Evolutionary conservation across 257 asterid species (phyloP).

Genomic region (Nyctanthes arbortristis): DNA sequence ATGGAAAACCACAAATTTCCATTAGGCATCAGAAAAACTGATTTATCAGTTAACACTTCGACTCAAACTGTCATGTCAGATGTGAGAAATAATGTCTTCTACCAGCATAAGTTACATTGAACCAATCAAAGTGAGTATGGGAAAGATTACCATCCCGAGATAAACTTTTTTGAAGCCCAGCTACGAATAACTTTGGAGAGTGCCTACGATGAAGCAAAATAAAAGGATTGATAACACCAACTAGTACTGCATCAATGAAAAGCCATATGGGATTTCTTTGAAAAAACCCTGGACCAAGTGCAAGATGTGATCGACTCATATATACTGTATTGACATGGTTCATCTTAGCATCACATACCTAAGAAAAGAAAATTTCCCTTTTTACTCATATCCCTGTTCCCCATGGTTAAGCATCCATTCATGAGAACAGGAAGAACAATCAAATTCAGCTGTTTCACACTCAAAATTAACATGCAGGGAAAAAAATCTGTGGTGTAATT

Average conservation of each 20-base stretch:
- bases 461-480: not conserved
- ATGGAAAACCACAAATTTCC: not conserved
- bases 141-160: constrained; percentile 29
- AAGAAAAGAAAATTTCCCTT: no score
- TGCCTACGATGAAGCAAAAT: constrained; percentile 18
- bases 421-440: not conserved
- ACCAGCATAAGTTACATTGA: not conserved
- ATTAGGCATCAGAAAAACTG: not conserved
- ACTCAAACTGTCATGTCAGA: not conserved
- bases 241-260: no score
- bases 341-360: no score
- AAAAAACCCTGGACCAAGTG: no score
- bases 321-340: no score
- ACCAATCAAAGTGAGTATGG: not conserved
- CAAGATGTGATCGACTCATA: no score
- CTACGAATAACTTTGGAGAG: constrained; percentile 27
- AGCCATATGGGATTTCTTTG: no score
- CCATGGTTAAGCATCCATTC: not conserved
- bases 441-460: not conserved
- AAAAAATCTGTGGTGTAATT: not conserved
- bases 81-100: not conserved
- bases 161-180: constrained; percentile 35
- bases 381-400: no score
- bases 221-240: not conserved
- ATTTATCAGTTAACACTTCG: not conserved